A percentile compares a stretch with the other conserved stretches of the same genome.
phyloP scores from a whole-genome alignment of 2,329 filamentous ascomycete species.

The Colletotrichum salicis region DNA sequence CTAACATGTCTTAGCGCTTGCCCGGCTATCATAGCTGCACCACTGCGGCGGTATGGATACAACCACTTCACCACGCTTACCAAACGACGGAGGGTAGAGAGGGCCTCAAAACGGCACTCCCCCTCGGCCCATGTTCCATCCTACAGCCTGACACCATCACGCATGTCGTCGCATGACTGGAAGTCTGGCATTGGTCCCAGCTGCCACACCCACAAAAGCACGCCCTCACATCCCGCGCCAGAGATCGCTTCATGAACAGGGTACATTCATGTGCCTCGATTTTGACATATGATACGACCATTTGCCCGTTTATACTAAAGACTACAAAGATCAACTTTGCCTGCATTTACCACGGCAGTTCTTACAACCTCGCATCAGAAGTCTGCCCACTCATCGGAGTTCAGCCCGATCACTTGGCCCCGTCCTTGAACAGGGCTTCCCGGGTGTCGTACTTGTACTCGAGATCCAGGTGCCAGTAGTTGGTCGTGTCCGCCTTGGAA shows the following conservation, averaged over 20 bases:
- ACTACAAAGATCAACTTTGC: background rate
- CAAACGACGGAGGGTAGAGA: background rate
- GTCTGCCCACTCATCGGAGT: background rate
- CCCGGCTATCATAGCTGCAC: constrained; percentile 11
- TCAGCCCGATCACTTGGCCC: constrained; percentile 46
- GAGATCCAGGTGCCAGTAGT: constrained; percentile 70
- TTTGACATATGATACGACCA: constrained; percentile 26
- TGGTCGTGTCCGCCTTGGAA: constrained; percentile 66
- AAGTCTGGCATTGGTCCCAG: constrained; percentile 12
- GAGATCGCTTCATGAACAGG: background rate
- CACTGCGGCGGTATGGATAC: constrained; percentile 12
- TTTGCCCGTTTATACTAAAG: constrained; percentile 3
- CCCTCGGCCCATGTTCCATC: constrained; percentile 2
- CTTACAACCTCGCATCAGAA: background rate
- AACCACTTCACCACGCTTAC: too few species aligned
- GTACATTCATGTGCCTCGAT: constrained; percentile 4
- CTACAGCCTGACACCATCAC: constrained; percentile 22
- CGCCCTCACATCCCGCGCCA: constrained; percentile 10
- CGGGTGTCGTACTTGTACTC: constrained; percentile 75
- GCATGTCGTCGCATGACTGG: constrained; percentile 30
- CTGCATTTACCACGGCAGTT: constrained; percentile 1
- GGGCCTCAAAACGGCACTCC: constrained; percentile 25
- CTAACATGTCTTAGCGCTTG: constrained; percentile 1
- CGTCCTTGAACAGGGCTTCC: constrained; percentile 65
- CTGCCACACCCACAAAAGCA: constrained; percentile 13